Conservation (phyloP, 176 grass and related monocot genomes). For the Cenchrus fungigraminus region DNA sequence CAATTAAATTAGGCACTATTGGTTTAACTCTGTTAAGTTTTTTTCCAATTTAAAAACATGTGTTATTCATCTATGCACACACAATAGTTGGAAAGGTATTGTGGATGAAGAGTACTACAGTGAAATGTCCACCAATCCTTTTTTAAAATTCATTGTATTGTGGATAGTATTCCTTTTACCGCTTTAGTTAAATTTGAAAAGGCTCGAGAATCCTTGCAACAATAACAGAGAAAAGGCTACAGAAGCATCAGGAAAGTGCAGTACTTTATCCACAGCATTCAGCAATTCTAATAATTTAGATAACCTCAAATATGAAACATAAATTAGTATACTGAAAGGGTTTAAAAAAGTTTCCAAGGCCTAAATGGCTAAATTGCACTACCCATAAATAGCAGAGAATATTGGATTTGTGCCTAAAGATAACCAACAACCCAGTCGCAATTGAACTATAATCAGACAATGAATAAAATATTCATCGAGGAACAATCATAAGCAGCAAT, state of each 20-base stretch:
- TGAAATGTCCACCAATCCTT: no score
- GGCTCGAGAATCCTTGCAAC: not conserved
- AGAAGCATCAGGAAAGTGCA: not conserved
- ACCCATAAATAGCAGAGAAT: not conserved
- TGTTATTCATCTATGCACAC: not conserved
- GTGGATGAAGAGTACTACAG: not conserved
- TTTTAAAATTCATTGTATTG: no score
- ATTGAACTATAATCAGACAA: not conserved
- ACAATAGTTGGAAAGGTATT: constrained; percentile 2
- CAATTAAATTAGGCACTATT: not conserved
- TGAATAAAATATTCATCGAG: not conserved
- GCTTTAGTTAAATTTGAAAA: not conserved
- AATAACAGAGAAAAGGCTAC: not conserved
- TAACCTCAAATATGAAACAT: not conserved
- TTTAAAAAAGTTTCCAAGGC: no score
- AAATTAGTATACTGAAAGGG: not conserved
- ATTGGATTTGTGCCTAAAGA: not conserved
- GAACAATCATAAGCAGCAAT: not conserved
- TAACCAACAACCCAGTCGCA: not conserved
- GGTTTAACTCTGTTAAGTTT: not conserved
- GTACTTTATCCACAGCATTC: not conserved
- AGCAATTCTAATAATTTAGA: not conserved
- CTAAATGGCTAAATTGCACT: not conserved
- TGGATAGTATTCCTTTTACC: no score
- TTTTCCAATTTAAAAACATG: not conserved